phyloP scores from a whole-genome alignment of 345 rosid genomes.

The Stellera chamaejasme region DNA sequence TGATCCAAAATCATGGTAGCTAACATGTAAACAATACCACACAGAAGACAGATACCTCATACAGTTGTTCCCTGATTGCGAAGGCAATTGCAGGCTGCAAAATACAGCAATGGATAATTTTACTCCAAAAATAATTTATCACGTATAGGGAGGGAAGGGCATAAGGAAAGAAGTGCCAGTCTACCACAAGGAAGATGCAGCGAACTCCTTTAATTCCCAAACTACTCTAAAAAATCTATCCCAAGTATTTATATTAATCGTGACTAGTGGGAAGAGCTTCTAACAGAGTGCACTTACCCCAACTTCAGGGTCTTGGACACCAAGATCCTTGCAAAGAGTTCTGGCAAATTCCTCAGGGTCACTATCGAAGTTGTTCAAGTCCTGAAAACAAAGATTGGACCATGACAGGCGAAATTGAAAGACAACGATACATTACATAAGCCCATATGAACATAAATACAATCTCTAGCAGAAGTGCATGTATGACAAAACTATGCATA shows the following conservation, averaged over 20 bases:
- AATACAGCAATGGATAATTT: not conserved
- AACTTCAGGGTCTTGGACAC: conserved; percentile 86
- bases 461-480: conserved; percentile 2
- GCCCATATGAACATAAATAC: not conserved
- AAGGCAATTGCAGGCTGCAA: conserved; percentile 92
- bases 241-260: no score
- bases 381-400: conserved; percentile 30
- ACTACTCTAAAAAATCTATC: no score
- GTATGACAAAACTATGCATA: not conserved
- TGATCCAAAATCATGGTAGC: not conserved
- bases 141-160: not conserved
- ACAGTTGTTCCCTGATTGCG: conserved; percentile 91
- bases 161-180: no score
- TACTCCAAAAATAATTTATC: not conserved
- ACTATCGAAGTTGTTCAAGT: conserved; percentile 86
- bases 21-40: not conserved
- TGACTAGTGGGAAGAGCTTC: not conserved
- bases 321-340: conserved; percentile 81
- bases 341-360: conserved; percentile 92
- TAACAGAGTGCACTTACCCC: conserved; percentile 45
- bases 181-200: no score
- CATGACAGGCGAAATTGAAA: not conserved
- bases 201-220: no score
- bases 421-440: not conserved
- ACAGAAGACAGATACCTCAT: conserved; percentile 47